A percentile compares a stretch with the other conserved stretches of the same genome.
Evolutionary conservation across 2,329 filamentous ascomycete genomes (phyloP).

Genomic region (Colletotrichum tropicale): DNA sequence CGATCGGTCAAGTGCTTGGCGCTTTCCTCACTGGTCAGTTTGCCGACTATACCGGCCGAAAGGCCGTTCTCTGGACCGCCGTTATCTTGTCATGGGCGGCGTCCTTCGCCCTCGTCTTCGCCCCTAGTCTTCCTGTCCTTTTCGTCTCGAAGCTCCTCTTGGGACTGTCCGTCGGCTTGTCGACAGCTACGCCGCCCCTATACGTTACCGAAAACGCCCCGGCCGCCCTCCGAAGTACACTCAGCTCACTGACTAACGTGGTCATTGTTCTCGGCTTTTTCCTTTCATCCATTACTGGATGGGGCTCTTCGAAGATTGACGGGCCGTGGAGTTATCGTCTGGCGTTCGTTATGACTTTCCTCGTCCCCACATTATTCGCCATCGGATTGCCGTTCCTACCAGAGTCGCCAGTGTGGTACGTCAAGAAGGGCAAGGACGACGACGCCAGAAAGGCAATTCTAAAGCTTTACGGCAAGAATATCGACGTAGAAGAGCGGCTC

Average conservation of each 20-base stretch:
- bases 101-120: constrained; percentile 31
- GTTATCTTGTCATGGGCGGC: constrained; percentile 26
- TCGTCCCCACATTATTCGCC: constrained; percentile 28
- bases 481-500: constrained; percentile 26
- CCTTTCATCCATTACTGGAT: constrained; percentile 30
- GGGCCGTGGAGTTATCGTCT: constrained; percentile 30
- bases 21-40: constrained; percentile 30
- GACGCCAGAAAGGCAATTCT: constrained; percentile 29
- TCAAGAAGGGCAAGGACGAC: constrained; percentile 30
- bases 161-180: constrained; percentile 28
- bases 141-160: constrained; percentile 32
- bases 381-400: constrained; percentile 28
- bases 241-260: constrained; percentile 31
- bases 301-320: constrained; percentile 27
- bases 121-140: constrained; percentile 27
- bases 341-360: constrained; percentile 31
- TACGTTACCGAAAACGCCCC: constrained; percentile 34
- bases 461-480: constrained; percentile 25
- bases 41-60: constrained; percentile 26
- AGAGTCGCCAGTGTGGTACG: constrained; percentile 31
- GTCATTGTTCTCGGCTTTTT: constrained; percentile 33
- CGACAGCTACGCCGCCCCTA: constrained; percentile 28
- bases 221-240: constrained; percentile 27
- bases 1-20: constrained; percentile 33
- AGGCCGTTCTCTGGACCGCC: constrained; percentile 26